A percentile compares a stretch with the other conserved stretches of the same genome.
Conservation (phyloP, 2,329 filamentous ascomycete genomes). For the Rutstroemia sp. region DNA sequence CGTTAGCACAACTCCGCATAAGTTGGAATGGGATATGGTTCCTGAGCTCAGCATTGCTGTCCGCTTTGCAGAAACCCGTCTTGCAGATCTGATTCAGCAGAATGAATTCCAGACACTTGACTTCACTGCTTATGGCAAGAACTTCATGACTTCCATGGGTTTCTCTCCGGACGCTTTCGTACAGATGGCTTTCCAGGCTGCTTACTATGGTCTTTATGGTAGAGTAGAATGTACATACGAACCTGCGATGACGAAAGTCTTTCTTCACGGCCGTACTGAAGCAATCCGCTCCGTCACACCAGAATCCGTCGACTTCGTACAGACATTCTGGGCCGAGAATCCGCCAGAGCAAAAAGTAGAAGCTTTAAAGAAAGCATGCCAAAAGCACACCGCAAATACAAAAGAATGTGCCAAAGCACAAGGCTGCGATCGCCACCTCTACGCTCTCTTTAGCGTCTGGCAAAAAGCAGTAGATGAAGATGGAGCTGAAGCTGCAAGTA, state of each 20-base stretch:
- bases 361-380: conserved; percentile 72
- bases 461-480: conserved; percentile 79
- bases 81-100: conserved; percentile 91
- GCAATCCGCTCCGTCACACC: conserved; percentile 80
- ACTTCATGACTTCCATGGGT: conserved; percentile 94
- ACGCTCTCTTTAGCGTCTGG: conserved; percentile 92
- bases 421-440: conserved; percentile 88
- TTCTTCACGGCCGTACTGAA: conserved; percentile 88
- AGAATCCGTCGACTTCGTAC: conserved; percentile 81
- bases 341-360: conserved; percentile 78
- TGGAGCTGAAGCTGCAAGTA: conserved; percentile 42
- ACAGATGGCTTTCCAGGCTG: conserved; percentile 98
- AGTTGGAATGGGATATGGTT: conserved; percentile 95
- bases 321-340: conserved; percentile 91
- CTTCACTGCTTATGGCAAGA: conserved; percentile 85
- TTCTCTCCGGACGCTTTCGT: conserved; percentile 97
- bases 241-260: conserved; percentile 96
- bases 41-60: conserved; percentile 86
- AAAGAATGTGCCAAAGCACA: conserved; percentile 82
- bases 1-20: conserved; percentile 88
- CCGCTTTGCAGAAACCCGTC: conserved; percentile 87
- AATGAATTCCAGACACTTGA: conserved; percentile 94
- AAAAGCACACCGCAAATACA: conserved; percentile 73
- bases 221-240: conserved; percentile 94
- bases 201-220: conserved; percentile 94